Conservation (phyloP, 2,329 filamentous ascomycete species). For the Venturiaceae sp. region DNA sequence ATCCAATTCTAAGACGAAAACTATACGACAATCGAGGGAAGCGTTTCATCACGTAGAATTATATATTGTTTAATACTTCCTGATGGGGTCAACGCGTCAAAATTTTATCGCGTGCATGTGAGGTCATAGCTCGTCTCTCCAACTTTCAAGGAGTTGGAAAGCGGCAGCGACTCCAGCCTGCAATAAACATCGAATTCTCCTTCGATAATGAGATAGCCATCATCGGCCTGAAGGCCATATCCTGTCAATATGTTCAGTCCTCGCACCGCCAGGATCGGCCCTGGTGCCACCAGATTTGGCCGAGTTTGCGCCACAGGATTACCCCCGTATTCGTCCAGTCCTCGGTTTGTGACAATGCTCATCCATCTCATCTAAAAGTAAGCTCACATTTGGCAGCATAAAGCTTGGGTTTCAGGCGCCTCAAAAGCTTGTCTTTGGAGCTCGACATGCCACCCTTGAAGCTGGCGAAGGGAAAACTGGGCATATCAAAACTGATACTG, state of each 20-base stretch:
- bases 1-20: too few species aligned
- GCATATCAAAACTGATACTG: conserved; percentile 65
- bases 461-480: conserved; percentile 60
- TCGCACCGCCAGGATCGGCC: background rate
- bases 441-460: conserved; percentile 17
- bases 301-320: background rate
- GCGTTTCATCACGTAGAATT: too few species aligned
- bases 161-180: too few species aligned
- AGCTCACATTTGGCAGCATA: background rate
- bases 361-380: background rate
- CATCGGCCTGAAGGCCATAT: background rate
- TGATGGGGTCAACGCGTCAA: too few species aligned
- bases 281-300: background rate
- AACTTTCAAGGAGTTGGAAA: too few species aligned
- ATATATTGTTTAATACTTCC: too few species aligned
- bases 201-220: background rate
- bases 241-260: background rate
- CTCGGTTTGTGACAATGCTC: background rate
- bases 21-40: too few species aligned
- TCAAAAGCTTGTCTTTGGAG: background rate
- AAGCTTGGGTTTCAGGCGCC: background rate
- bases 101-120: too few species aligned
- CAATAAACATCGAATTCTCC: too few species aligned
- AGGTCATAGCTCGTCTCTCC: too few species aligned
- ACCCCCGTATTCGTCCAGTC: background rate